These are phyloP conservation scores for Sechiopsis laciniata DNA, from an alignment of 306 rosid species.

Conservation along the genomic window DNA sequence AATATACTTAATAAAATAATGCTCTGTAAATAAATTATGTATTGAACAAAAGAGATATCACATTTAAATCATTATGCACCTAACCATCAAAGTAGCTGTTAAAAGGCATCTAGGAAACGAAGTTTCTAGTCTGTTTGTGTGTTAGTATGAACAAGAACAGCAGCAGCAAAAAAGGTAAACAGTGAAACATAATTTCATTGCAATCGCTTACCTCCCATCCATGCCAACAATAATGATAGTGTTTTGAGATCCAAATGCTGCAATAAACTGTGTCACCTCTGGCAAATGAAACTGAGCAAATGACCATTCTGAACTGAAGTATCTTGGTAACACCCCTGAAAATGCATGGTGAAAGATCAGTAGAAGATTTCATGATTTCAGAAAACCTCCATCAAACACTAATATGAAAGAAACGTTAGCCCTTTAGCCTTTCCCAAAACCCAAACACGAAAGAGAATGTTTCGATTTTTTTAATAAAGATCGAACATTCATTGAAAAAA, in stretches of 20 bases:
- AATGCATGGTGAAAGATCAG: conserved; percentile 9
- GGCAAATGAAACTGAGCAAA: conserved; percentile 83
- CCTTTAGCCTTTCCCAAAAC: neutral
- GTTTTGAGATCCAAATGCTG: conserved; percentile 83
- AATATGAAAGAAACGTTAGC: neutral
- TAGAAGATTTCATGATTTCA: neutral
- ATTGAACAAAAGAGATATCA: neutral
- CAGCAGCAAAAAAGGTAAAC: neutral
- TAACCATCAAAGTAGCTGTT: neutral
- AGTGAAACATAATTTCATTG: neutral
- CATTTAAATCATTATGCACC: neutral
- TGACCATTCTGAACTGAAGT: conserved; percentile 99
- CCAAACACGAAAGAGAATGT: conserved; percentile 3
- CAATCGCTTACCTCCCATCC: conserved; percentile 72
- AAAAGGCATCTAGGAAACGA: neutral
- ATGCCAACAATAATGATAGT: conserved; percentile 57
- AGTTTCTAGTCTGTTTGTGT: neutral
- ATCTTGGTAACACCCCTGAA: conserved; percentile 84
- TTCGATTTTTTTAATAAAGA: no score
- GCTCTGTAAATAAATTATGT: neutral
- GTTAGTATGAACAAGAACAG: neutral
- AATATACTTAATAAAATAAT: neutral
- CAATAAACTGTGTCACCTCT: conserved; percentile 59
- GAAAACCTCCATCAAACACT: neutral
- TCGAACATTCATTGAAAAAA: no score